Evolutionary conservation across 83 land plant genomes (phyloP), one percentile per base, ranked within the genome.

Genomic region (Diphasiastrum complanatum): DNA sequence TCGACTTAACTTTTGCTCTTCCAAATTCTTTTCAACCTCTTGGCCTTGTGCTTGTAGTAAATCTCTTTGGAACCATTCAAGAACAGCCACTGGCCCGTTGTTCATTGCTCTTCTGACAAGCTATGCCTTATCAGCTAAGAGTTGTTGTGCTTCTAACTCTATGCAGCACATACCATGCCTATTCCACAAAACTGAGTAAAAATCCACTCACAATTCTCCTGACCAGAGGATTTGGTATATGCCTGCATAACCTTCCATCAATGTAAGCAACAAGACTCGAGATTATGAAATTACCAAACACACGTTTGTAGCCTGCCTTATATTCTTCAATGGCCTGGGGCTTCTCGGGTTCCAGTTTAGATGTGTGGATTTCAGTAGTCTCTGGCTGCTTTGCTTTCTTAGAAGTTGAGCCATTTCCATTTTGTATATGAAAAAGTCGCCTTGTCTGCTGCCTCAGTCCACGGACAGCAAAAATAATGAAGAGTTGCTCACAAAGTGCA

Each of bases 131-230:
- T n/a, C n/a, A n/a, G n/a, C n/a, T n/a, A n/a, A n/a, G n/a, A n/a
- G n/a, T n/a, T n/a, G n/a, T n/a, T n/a, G n/a, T n/a, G n/a, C n/a
- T n/a, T n/a, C n/a, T n/a, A n/a, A n/a, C n/a, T n/a, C n/a, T n/a
- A n/a, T n/a, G n/a, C n/a, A n/a, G n/a, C n/a, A n/a, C n/a, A n/a
- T n/a, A n/a, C n/a, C n/a, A n/a, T n/a, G n/a, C n/a, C 49, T 71
- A 75, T 47, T 92, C 98, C 28, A 92, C 84, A 61, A 85, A 85
- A 67, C 86, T 88, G 62, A 92, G 68, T 65, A 92, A 52, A 37
- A 88, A 92, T 22, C 98, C 98, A 58, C 98, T 88, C 10, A 92
- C 96, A 34, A 92, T 83, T 27, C 95, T 71, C 29, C 98, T 76
- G 3, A 76, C 91, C 45, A 85, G 31, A 2, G 90, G 75, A 61